Evolutionary conservation across 257 asterid genomes (phyloP), one percentile per base, ranked within the genome.

Genomic region (Solanum ahanhuiri): DNA sequence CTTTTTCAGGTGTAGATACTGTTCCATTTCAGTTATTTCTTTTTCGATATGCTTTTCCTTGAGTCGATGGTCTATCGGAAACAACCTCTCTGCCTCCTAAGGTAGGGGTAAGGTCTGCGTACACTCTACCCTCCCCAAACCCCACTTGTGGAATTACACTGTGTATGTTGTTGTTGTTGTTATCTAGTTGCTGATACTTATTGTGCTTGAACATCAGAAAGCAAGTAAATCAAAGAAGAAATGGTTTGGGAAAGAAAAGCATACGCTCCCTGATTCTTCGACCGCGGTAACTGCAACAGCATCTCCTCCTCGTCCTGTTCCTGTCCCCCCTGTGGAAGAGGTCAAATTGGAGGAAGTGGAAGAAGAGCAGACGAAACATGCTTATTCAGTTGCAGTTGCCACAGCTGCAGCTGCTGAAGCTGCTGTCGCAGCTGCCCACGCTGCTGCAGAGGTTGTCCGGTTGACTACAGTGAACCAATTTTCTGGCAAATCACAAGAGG

Each of bases 381-480:
- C 96, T 88, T 92, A 90, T 83, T 87, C 93, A 4, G 97, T 93
- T 81, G 98, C 94, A 43, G 94, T 88, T 86, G 95, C 95, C 87
- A 88, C 96, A 18, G 95, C 98, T 51, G 94, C 93, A 48, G 94
- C 97, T 33, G 95, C 98, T 48, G 94, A 93, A 45, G 94, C 97
- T 37, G 96, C 96, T 34, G 97, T 92, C 4, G 95, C 91, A 4
- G 95, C 97, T 37, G 94, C 98, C 31, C 94, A 93, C 82, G 95
- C 97, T 69, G 96, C 95, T 81, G 95, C 95, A 3, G 96, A 93
- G 89, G 95, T 93, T 71, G 94, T 92, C 64, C 88, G 93, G 39
- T 85, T 89, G 71, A 86, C 95, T 31, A 86, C 90, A 3, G 90
- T 71, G 25, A 25, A 91, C 79, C 92, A 88, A 6, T 93, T 90